These are phyloP conservation scores for Podosphaera xanthii DNA, from an alignment of 2,329 filamentous ascomycete genomes.

Conservation along the genomic window DNA sequence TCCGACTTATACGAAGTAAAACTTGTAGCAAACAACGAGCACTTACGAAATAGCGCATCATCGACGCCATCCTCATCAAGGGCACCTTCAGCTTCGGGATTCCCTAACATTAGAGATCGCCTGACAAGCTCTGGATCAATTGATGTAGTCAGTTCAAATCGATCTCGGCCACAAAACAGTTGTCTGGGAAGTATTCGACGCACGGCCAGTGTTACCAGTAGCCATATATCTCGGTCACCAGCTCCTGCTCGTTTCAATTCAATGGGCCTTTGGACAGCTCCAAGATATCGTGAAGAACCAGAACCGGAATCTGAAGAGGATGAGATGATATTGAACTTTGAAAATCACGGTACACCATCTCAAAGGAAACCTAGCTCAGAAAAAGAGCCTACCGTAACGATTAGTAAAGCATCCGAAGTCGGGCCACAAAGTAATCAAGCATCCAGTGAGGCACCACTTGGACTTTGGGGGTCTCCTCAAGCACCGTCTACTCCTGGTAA, in stretches of 20 bases:
- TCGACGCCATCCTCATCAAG: slow-evolving; percentile 18
- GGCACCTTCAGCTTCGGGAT: slow-evolving; percentile 14
- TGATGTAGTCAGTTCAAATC: slow-evolving; percentile 17
- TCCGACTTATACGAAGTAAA: slow-evolving; percentile 50
- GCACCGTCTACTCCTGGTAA: slow-evolving; percentile 24
- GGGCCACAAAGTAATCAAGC: slow-evolving; percentile 4
- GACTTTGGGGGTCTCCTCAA: slow-evolving; percentile 23
- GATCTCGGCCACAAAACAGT: slow-evolving; percentile 6
- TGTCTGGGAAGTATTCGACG: slow-evolving; percentile 16
- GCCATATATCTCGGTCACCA: slow-evolving; percentile 8
- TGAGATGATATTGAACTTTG: slow-evolving; percentile 28
- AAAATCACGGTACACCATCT: slow-evolving; percentile 14
- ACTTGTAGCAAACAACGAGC: slow-evolving; percentile 52
- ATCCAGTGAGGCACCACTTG: slow-evolving; percentile 17
- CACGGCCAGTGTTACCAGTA: slow-evolving; percentile 11
- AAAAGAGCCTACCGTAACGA: not conserved
- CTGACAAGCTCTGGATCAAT: slow-evolving; percentile 8
- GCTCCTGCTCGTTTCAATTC: slow-evolving; percentile 16
- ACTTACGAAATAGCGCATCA: slow-evolving; percentile 28
- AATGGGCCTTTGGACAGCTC: slow-evolving; percentile 26
- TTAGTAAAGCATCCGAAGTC: not conserved
- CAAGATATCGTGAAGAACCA: slow-evolving; percentile 17
- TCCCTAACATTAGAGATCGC: slow-evolving; percentile 11
- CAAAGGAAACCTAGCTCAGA: not conserved
- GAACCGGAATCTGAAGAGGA: slow-evolving; percentile 20